Base-by-base conservation (phyloP, 1,139 yeast genomes). In the Zhuliangozyma blackwelliae region DNA sequence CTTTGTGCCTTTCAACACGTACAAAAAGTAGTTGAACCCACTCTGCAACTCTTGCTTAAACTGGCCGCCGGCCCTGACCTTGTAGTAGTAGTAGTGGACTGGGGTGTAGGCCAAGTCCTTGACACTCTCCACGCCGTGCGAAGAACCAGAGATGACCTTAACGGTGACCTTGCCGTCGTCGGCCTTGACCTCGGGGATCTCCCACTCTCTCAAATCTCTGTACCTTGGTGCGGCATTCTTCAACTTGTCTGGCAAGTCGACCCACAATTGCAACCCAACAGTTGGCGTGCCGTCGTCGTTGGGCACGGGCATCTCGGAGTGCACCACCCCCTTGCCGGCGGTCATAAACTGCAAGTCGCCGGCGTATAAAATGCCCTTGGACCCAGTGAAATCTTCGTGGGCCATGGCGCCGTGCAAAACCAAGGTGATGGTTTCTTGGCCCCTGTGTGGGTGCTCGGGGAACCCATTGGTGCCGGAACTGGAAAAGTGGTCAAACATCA, bases 311-410 rank as follows among this genome's bases (percentile, higher is more conserved):
- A 86, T 84, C 53, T 86, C 95, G 5, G 89, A 77, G 53, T 88
- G 96, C 28, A 86, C 88, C 32, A 88, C 78, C 38, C 96, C 97
- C 48, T 73, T 77, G 39, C 97, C 96, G 7, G 96, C 96, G 40
- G 96, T 89, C 95, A 89, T 89, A 57, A 89, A 88, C 63, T 89
- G 97, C 48, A 89, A 67, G 55, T 89, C 97, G 36, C 96, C 97
- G 19, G 89, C 81, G 41, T 78, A 75, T 39, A 89, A 65, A 16
- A 87, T 71, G 38, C 96, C 96, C 40, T 76, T 73, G 27, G 82
- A 68, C 1, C 96, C 96, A 3, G 95, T 86, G 65, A 88, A 87
- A 59, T 89, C 97, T 58, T 87, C 96, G 58, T 89, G 97, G 23
- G 94, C 92, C 61, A 89, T 68, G 40, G 78, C 80, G 34, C 96